A percentile compares a stretch with the other conserved stretches of the same genome.
Evolutionary conservation across 441 rosid species (phyloP).

Genomic region (Eruca vesicaria): DNA sequence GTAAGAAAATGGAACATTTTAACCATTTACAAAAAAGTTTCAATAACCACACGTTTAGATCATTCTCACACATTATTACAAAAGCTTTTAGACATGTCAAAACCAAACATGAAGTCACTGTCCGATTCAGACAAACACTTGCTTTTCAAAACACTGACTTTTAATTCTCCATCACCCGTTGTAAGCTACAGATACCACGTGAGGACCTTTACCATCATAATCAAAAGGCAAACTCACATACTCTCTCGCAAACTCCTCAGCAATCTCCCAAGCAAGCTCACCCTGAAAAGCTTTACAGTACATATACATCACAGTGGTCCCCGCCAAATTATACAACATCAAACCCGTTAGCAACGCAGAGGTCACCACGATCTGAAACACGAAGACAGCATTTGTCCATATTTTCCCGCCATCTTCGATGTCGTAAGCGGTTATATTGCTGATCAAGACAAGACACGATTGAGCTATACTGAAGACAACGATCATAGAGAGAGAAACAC

Average conservation of each 20-base stretch:
- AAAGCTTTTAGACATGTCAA: background rate
- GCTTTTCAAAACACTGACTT: background rate
- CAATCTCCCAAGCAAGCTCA: constrained; percentile 73
- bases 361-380: constrained; percentile 42
- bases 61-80: background rate
- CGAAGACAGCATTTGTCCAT: constrained; percentile 49
- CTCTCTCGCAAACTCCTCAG: constrained; percentile 67
- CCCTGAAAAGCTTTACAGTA: constrained; percentile 69
- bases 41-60: background rate
- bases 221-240: constrained; percentile 79
- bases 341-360: constrained; percentile 38
- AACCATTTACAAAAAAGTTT: background rate
- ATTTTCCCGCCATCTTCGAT: background rate
- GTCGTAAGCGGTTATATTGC: constrained; percentile 5
- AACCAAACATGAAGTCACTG: constrained; percentile 5
- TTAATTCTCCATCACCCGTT: background rate
- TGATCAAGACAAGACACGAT: constrained; percentile 35
- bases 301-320: constrained; percentile 60
- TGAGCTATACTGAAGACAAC: constrained; percentile 31
- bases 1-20: background rate
- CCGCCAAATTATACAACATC: constrained; percentile 42
- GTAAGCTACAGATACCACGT: constrained; percentile 52
- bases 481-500: constrained; percentile 40
- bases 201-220: constrained; percentile 68
- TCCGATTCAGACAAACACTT: background rate